Base-by-base conservation (phyloP, 805 yeast species). In the Teunomyces panamensis region DNA sequence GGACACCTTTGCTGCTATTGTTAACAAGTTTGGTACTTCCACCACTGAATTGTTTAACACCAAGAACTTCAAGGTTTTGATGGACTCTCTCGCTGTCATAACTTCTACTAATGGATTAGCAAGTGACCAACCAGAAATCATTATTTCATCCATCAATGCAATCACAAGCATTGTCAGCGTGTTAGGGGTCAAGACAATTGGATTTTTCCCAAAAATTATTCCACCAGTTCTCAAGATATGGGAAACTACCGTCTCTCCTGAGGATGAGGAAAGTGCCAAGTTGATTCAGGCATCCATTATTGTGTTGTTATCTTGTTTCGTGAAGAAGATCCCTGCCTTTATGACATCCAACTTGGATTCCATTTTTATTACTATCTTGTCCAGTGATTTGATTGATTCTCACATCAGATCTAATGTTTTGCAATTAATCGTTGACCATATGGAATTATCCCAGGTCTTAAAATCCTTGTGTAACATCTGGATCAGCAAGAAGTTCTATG, bases 271-370 rank as follows among this genome's bases (percentile, higher is more conserved):
- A 10, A 47, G 52, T 33, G 56, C 63, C 41, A 56, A 56, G 50
- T 63, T 81, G 49, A 62, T 89, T 30, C 94, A 89, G 62, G 73
- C 88, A 11, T 80, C 97, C 0, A 76, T 85, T 11, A 67, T 89
- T 49, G 78, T 89, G 30, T 71, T 92, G 39, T 74, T 88, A 47
- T 83, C 96, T 5, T 79, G 90, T 39, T 74, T 89, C 58, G 71
- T 91, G 43, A 88, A 85, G 66, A 83, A 88, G 56, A 83, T 94
- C 54, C 97, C 99, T 30, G 84, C 87, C 9, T 92, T 92, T 62
- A 78, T 92, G 67, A 72, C 81, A 36, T 81, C 92, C 3, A 83
- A 82, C 55, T 70, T 89, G 57, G 77, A 75, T 45, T 82, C 82
- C 30, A 78, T 89, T 39, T 68, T 91, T 44, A 68, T 71, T 42